These are phyloP conservation scores for Vitis riparia DNA, from an alignment of 164 flowering plant genomes.

Conservation along the genomic window DNA sequence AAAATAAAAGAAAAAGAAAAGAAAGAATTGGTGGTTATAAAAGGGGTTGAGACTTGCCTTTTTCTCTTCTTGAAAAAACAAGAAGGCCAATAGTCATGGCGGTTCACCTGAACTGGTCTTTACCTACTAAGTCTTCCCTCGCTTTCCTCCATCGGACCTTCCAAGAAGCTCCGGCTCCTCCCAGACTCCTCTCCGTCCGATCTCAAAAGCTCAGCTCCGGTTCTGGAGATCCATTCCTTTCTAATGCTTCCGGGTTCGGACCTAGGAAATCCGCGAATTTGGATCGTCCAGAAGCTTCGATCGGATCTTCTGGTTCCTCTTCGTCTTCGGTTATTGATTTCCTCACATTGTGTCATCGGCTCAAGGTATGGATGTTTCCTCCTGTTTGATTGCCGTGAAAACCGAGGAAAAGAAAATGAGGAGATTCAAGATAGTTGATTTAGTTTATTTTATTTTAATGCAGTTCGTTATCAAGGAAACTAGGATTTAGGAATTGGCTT, in stretches of 20 bases:
- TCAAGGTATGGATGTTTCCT: constrained; percentile 54
- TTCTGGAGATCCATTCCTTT: constrained; percentile 10
- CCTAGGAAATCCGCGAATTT: constrained; percentile 19
- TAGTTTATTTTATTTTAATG: too few species aligned
- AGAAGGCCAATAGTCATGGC: too few species aligned
- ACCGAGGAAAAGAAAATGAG: not conserved
- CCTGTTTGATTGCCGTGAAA: constrained; percentile 4
- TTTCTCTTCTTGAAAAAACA: too few species aligned
- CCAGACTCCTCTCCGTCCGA: constrained; percentile 30
- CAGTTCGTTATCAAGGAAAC: too few species aligned
- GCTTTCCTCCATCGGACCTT: constrained; percentile 19
- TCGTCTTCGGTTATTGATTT: constrained; percentile 75
- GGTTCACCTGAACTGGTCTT: constrained; percentile 13
- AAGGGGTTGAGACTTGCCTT: too few species aligned
- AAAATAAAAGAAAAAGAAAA: too few species aligned
- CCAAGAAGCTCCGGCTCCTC: constrained; percentile 13
- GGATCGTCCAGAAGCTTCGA: constrained; percentile 11
- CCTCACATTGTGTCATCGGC: constrained; percentile 84
- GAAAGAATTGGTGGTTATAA: too few species aligned
- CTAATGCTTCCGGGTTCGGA: constrained; percentile 15
- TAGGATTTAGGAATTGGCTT: not conserved
- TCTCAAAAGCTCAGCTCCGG: constrained; percentile 23
- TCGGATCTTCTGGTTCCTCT: constrained; percentile 12
- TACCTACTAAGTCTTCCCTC: constrained; percentile 18
- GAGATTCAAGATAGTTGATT: too few species aligned